A percentile compares a stretch with the other conserved stretches of the same genome.
These are phyloP conservation scores for Paspalum notatum DNA, from an alignment of 176 grass and related monocot species.

Conservation along the genomic window DNA sequence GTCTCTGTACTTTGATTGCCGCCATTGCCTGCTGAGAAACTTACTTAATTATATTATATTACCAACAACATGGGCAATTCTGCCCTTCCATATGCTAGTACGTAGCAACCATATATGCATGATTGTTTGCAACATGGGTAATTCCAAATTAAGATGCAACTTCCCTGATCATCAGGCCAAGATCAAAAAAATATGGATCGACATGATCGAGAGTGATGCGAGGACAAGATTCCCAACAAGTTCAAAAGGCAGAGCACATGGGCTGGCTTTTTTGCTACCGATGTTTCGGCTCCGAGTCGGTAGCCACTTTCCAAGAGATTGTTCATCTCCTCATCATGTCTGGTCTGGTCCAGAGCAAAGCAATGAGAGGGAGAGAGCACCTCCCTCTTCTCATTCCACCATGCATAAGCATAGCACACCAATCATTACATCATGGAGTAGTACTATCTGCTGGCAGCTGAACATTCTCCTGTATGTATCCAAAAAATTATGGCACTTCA, in stretches of 20 bases:
- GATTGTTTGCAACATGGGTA: not conserved
- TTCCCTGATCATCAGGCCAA: no score
- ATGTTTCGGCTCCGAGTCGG: slow-evolving; percentile 17
- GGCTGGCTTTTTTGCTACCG: slow-evolving; percentile 23
- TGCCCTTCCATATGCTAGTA: not conserved
- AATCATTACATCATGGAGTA: slow-evolving; percentile 10
- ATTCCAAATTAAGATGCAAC: no score
- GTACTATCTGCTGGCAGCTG: not conserved
- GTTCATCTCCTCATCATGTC: slow-evolving; percentile 27
- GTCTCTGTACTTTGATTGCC: not conserved
- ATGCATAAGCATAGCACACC: slow-evolving; percentile 3
- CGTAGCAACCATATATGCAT: not conserved
- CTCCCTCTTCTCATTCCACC: not conserved
- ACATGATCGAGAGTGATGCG: not conserved
- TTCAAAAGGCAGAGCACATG: slow-evolving; percentile 46
- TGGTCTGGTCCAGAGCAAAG: not conserved
- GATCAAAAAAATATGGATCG: not conserved
- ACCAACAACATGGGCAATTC: not conserved
- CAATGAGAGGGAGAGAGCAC: not conserved
- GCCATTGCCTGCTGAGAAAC: not conserved
- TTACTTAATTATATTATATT: not conserved
- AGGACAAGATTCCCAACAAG: slow-evolving; percentile 24
- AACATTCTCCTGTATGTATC: slow-evolving; percentile 18
- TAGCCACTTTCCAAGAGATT: slow-evolving; percentile 18
- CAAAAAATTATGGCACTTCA: not conserved